phyloP scores from a whole-genome alignment of 164 flowering plant genomes.

The Tetracentron sinense region DNA sequence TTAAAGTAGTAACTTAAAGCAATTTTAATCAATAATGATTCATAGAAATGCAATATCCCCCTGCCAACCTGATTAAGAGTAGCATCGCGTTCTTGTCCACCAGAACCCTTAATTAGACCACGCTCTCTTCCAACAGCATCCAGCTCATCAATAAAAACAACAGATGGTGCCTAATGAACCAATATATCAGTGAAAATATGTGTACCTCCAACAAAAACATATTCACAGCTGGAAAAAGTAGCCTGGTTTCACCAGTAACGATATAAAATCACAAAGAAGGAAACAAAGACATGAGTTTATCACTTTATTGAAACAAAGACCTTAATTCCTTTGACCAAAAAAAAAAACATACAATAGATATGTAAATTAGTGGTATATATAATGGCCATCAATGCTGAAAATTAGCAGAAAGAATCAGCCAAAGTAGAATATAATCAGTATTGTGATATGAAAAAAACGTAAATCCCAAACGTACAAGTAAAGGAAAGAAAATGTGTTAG shows the following conservation, averaged over 20 bases:
- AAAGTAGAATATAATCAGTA: not conserved
- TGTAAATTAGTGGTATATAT: not conserved
- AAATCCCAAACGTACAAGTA: not conserved
- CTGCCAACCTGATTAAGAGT: constrained; percentile 88
- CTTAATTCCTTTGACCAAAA: not conserved
- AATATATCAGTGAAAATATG: constrained; percentile 1
- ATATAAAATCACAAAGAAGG: not conserved
- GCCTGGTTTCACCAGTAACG: not conserved
- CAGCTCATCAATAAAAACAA: constrained; percentile 94
- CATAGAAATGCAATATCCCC: not conserved
- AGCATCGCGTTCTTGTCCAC: constrained; percentile 99
- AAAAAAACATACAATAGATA: too few relatives aligned
- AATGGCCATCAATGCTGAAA: not conserved
- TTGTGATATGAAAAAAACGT: too few relatives aligned
- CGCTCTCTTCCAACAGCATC: constrained; percentile 99
- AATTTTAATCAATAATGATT: not conserved
- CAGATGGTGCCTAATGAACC: constrained; percentile 76
- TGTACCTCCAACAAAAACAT: not conserved
- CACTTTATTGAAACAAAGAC: not conserved
- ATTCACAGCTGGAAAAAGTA: not conserved
- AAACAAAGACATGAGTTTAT: too few relatives aligned
- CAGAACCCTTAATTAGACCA: constrained; percentile 93
- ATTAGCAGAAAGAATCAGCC: not conserved
- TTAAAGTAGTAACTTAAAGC: not conserved
- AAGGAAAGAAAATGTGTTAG: not conserved